These are phyloP conservation scores for Graphilbum ipis-grandicollis DNA, from an alignment of 2,329 filamentous ascomycete species.

Conservation along the genomic window DNA sequence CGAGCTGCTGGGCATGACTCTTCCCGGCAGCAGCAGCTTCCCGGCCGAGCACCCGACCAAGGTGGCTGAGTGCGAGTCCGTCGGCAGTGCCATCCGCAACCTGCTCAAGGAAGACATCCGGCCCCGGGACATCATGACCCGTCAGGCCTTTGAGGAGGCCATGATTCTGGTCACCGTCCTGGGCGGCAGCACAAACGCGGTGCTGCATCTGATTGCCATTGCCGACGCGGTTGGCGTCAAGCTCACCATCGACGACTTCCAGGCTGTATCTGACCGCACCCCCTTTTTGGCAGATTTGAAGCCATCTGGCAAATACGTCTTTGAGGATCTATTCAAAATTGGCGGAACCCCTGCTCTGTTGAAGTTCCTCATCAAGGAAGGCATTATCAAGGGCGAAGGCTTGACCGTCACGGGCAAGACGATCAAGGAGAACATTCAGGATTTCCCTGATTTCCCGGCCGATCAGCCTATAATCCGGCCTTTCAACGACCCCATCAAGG, in stretches of 20 bases:
- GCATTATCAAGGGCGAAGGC: conserved; percentile 62
- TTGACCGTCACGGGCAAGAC: conserved; percentile 83
- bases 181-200: conserved; percentile 72
- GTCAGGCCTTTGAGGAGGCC: conserved; percentile 68
- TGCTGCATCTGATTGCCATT: conserved; percentile 71
- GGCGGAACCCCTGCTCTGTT: conserved; percentile 77
- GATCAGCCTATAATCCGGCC: conserved; percentile 72
- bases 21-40: conserved; percentile 68
- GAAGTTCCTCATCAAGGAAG: conserved; percentile 72
- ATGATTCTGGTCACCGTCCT: conserved; percentile 73
- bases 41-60: conserved; percentile 60
- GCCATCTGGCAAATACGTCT: conserved; percentile 74
- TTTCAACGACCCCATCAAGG: conserved; percentile 69
- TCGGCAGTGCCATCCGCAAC: conserved; percentile 58
- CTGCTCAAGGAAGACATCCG: conserved; percentile 61
- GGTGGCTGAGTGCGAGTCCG: conserved; percentile 51
- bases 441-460: conserved; percentile 54
- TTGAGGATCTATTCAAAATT: conserved; percentile 70
- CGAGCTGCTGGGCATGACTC: conserved; percentile 57
- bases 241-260: conserved; percentile 75
- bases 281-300: conserved; percentile 72
- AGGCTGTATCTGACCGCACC: conserved; percentile 59
- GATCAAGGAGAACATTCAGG: conserved; percentile 65
- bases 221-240: conserved; percentile 68
- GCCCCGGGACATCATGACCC: conserved; percentile 62